phyloP scores from a whole-genome alignment of 2,329 filamentous ascomycete genomes.

The Hymenoscyphus occultus region DNA sequence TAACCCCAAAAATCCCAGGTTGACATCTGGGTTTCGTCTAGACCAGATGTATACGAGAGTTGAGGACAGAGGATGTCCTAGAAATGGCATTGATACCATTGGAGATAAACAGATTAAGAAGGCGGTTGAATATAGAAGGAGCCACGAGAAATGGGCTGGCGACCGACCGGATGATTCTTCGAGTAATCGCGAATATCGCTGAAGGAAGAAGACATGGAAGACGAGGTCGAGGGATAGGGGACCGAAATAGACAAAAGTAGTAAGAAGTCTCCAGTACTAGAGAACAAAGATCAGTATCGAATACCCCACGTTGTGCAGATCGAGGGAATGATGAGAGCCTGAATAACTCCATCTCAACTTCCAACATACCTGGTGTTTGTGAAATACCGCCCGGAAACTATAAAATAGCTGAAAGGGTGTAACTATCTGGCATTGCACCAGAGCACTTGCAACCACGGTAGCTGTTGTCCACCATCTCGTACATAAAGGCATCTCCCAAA shows the following conservation, averaged over 20 bases:
- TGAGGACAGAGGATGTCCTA: conserved; percentile 89
- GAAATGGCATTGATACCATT: conserved; percentile 85
- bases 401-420: conserved; percentile 97
- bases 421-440: conserved; percentile 91
- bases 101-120: conserved; percentile 80
- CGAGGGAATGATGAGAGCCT: neutral
- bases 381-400: conserved; percentile 87
- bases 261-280: conserved; percentile 94
- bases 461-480: conserved; percentile 97
- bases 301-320: neutral
- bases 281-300: neutral
- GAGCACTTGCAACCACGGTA: conserved; percentile 78
- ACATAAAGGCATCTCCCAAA: conserved; percentile 96
- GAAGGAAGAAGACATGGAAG: conserved; percentile 98
- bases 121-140: conserved; percentile 79
- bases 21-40: conserved; percentile 85
- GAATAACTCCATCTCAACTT: conserved; percentile 31
- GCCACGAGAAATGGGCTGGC: conserved; percentile 91
- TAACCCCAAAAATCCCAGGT: conserved; percentile 83
- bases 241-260: conserved; percentile 96
- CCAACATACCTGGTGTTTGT: conserved; percentile 76
- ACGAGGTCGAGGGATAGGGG: conserved; percentile 90
- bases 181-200: conserved; percentile 90
- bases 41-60: conserved; percentile 98
- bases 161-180: conserved; percentile 93